Base-by-base conservation (phyloP, 805 yeast species). In the Saccharomycopsis amapae region DNA sequence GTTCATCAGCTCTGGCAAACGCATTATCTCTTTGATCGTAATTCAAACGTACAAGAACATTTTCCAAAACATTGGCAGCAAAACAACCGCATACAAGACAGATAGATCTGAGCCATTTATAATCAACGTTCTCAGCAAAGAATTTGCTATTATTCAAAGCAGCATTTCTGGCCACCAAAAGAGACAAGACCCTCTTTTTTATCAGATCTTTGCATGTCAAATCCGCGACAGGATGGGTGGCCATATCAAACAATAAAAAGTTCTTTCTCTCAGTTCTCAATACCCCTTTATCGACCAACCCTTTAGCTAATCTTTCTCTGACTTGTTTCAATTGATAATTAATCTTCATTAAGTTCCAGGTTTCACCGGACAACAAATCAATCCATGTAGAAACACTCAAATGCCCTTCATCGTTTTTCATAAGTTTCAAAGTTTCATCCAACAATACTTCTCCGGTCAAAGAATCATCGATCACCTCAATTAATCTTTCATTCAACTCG, bases 281-380 rank as follows among this genome's bases (percentile, higher is more conserved):
- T 38, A 93, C 81, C 19, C 98, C 97, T 67, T 93, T 93, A 64
- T 93, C 98, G 32, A 94, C 98, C 44, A 93, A 72, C 0, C 98
- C 98, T 65, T 93, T 93, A 45, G 96, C 95, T 53, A 93, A 72
- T 56, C 98, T 75, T 66, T 93, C 98, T 60, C 98, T 79, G 4
- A 93, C 98, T 67, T 93, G 98, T 61, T 93, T 93, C 62, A 93
- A 75, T 67, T 93, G 98, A 68, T 90, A 93, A 59, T 82, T 84
- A 56, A 90, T 88, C 62, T 93, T 93, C 77, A 89, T 75, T 55
- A 93, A 68, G 64, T 90, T 93, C 98, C 98, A 93, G 4, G 98
- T 93, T 63, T 93, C 98, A 38, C 94, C 98, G 51, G 88, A 78
- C 52, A 93, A 73, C 48, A 90, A 73, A 62, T 93, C 97, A 55